Percentiles rank a stretch among this genome's conserved stretches.
phyloP scores from a whole-genome alignment of 805 yeast species.

The Schwanniomyces sp. region DNA sequence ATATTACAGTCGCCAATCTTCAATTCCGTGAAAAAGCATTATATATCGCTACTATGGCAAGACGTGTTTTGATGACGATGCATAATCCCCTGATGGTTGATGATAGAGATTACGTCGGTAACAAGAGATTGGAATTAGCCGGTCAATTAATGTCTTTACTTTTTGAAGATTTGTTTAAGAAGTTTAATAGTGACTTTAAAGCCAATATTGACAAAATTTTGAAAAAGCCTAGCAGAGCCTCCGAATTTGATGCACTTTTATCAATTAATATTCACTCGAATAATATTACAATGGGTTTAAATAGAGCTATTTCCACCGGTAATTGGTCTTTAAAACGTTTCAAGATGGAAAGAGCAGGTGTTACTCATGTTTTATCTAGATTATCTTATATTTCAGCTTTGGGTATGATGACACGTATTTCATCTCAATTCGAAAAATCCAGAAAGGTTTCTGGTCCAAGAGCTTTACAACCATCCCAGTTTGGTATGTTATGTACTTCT shows the following conservation, averaged over 20 bases:
- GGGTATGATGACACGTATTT: constrained; percentile 99
- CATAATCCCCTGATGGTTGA: constrained; percentile 94
- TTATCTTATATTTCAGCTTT: constrained; percentile 90
- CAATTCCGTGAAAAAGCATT: constrained; percentile 94
- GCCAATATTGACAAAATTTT: constrained; percentile 90
- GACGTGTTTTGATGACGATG: constrained; percentile 95
- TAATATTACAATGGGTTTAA: constrained; percentile 90
- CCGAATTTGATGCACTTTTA: constrained; percentile 90
- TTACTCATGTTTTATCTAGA: constrained; percentile 91
- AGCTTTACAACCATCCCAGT: constrained; percentile 98
- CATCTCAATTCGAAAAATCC: constrained; percentile 98
- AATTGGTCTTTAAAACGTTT: constrained; percentile 98
- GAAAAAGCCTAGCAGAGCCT: constrained; percentile 91
- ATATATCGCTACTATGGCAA: constrained; percentile 93
- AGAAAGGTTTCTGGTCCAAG: constrained; percentile 98
- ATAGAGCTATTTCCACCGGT: constrained; percentile 97
- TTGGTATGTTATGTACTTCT: constrained; percentile 97
- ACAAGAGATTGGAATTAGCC: constrained; percentile 93
- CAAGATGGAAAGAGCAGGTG: constrained; percentile 99
- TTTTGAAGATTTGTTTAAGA: constrained; percentile 96
- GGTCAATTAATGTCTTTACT: constrained; percentile 94
- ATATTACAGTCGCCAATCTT: constrained; percentile 77
- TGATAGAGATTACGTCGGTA: constrained; percentile 98
- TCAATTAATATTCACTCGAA: constrained; percentile 89
- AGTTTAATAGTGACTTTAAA: constrained; percentile 92